Percentiles rank a stretch among this genome's conserved stretches.
phyloP scores from a whole-genome alignment of 73 alveolate genomes.

The Paramecium caudatum region DNA sequence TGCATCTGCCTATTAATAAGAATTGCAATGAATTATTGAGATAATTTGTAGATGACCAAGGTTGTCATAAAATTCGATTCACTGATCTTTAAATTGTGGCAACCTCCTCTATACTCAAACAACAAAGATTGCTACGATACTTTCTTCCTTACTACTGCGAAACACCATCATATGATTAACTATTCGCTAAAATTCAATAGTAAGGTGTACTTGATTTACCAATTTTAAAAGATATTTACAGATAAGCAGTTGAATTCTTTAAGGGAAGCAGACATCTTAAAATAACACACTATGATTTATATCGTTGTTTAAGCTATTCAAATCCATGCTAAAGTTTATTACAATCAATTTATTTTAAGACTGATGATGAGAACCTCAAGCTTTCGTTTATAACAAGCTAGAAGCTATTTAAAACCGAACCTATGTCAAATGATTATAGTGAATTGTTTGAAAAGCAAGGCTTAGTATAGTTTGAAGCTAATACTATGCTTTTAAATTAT shows the following conservation, averaged over 20 bases:
- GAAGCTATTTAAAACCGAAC: not conserved
- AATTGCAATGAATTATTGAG: conserved; percentile 30
- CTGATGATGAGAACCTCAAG: not conserved
- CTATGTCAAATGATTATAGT: not conserved
- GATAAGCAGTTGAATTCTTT: too few relatives aligned
- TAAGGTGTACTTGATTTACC: too few relatives aligned
- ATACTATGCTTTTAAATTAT: not conserved
- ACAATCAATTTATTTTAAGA: not conserved
- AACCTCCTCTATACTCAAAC: not conserved
- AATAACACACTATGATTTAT: too few relatives aligned
- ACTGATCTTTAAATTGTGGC: not conserved
- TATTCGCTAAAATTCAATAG: too few relatives aligned
- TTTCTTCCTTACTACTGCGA: conserved; percentile 1
- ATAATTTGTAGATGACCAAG: not conserved
- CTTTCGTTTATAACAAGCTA: not conserved
- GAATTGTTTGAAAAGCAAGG: not conserved
- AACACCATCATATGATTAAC: not conserved
- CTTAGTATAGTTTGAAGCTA: not conserved
- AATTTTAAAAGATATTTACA: too few relatives aligned
- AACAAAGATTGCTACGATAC: not conserved
- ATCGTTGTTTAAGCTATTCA: too few relatives aligned
- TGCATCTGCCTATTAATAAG: not conserved
- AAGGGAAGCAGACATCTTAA: too few relatives aligned
- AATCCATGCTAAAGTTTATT: not conserved
- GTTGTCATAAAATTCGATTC: not conserved